These are phyloP conservation scores for Oenanthe sinensis DNA, from an alignment of 129 eudicot genomes.

Conservation along the genomic window DNA sequence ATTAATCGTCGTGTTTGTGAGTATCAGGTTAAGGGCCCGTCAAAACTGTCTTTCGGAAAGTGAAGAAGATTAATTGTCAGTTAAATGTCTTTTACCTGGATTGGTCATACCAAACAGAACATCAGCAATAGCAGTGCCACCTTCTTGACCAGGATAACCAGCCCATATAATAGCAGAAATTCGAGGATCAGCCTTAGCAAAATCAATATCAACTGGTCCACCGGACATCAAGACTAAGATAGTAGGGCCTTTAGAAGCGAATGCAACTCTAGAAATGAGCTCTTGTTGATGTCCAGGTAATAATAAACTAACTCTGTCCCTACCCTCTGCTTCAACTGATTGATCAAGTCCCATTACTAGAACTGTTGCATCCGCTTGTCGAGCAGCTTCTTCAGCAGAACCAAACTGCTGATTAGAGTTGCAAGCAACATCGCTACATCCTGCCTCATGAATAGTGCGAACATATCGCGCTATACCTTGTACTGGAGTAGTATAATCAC, in stretches of 20 bases:
- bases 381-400: slow-evolving; percentile 63
- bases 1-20: not conserved
- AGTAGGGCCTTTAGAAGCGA: slow-evolving; percentile 72
- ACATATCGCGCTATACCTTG: slow-evolving; percentile 88
- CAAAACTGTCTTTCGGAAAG: not conserved
- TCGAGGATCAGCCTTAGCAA: slow-evolving; percentile 61
- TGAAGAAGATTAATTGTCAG: not conserved
- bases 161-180: slow-evolving; percentile 73
- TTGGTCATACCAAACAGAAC: slow-evolving; percentile 66
- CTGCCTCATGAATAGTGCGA: slow-evolving; percentile 65
- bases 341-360: slow-evolving; percentile 84
- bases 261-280: slow-evolving; percentile 61
- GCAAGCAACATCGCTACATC: slow-evolving; percentile 67
- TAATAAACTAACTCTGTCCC: slow-evolving; percentile 51
- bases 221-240: slow-evolving; percentile 81
- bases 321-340: slow-evolving; percentile 72
- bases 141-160: slow-evolving; percentile 93
- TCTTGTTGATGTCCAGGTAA: slow-evolving; percentile 93
- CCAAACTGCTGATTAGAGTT: slow-evolving; percentile 42
- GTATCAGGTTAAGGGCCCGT: not conserved
- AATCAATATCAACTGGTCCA: slow-evolving; percentile 70
- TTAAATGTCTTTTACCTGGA: slow-evolving; percentile 49
- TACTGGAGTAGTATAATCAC: slow-evolving; percentile 69
- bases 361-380: slow-evolving; percentile 83
- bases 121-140: slow-evolving; percentile 89